Base-by-base conservation (phyloP, 805 yeast genomes). In the Komagataella mondaviorum region DNA sequence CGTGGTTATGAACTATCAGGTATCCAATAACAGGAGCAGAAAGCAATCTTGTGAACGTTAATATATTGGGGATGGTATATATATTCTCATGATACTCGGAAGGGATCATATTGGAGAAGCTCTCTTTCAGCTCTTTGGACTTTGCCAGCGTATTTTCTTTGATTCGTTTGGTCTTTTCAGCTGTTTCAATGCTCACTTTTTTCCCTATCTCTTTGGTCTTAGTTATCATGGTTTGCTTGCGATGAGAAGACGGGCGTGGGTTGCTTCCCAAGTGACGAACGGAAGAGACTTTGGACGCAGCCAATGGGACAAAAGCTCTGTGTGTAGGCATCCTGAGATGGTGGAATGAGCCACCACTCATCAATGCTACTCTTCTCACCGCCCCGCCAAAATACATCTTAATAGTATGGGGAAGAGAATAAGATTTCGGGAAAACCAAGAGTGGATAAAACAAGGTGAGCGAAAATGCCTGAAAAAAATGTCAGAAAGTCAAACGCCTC, bases 21-120 rank as follows among this genome's bases (percentile, higher is more conserved):
- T 83, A 85, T 0, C 97, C 98, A 36, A 95, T 81, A 10, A 81
- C 65, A 0, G 99, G 99, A 0, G 98, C 83, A 2, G 88, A 71
- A 2, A 76, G 69, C n/a, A 93, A 76, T 57, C 99, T 70, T 1
- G 95, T 77, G 60, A 84, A 63, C 0, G 99, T 93, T 48, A 93
- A 71, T 14, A 87, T 59, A 64, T 93, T 93, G 12, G 99, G 99
- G 4, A 95, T 59, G 0, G 96, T 89, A 66, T 83, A 85, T 8
- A 87, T 69, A 54, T 82, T 77, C 57, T 83, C 86, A 55, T 69
- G 80, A 22, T 18, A 55, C 30, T 66, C 68, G 3, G 61, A 54
- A 1, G 68, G 68, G 2, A 65, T 51, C 16, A 63, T 63, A 49
- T 60, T 63, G 14, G 55, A 59, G 45, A 70, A 58, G 49, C 66